These are phyloP conservation scores for Artomyces pyxidatus DNA, from an alignment of 768 basidiomycete genomes.

Conservation along the genomic window DNA sequence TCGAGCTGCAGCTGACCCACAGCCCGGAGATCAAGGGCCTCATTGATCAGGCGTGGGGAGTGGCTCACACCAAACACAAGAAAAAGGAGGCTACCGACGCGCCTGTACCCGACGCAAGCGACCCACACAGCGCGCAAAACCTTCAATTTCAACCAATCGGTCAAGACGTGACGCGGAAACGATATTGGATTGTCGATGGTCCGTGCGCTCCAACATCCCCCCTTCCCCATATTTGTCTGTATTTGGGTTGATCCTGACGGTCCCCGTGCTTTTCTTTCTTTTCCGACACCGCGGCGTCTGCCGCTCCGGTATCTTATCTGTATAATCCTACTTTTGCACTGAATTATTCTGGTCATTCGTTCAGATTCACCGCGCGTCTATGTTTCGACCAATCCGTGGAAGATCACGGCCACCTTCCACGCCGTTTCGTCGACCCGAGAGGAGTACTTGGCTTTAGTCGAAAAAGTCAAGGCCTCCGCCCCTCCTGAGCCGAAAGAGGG, in stretches of 20 bases:
- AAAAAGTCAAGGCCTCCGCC: conserved; percentile 44
- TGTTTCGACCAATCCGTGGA: conserved; percentile 85
- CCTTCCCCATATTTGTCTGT: conserved; percentile 52
- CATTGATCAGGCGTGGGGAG: conserved; percentile 84
- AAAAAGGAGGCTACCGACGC: conserved; percentile 56
- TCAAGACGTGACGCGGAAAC: conserved; percentile 66
- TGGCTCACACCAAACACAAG: conserved; percentile 78
- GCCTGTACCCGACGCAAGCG: conserved; percentile 44
- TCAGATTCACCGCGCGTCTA: conserved; percentile 82
- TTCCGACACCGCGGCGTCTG: conserved; percentile 36
- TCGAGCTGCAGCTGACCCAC: conserved; percentile 75
- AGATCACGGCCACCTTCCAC: conserved; percentile 71
- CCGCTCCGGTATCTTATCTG: conserved; percentile 19
- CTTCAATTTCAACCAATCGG: conserved; percentile 67
- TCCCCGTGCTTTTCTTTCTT: conserved; percentile 29
- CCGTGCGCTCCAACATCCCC: conserved; percentile 44
- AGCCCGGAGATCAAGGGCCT: conserved; percentile 56
- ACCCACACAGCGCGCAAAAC: conserved; percentile 58
- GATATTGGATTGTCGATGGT: conserved; percentile 89
- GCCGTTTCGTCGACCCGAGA: conserved; percentile 62
- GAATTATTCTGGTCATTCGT: conserved; percentile 3
- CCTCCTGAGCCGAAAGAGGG: conserved; percentile 37
- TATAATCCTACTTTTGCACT: conserved; percentile 18
- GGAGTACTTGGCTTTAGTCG: conserved; percentile 62
- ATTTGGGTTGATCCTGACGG: conserved; percentile 43